A percentile compares a stretch with the other conserved stretches of the same genome.
phyloP scores from a whole-genome alignment of 441 rosid species.

The Macaranga tanarius region DNA sequence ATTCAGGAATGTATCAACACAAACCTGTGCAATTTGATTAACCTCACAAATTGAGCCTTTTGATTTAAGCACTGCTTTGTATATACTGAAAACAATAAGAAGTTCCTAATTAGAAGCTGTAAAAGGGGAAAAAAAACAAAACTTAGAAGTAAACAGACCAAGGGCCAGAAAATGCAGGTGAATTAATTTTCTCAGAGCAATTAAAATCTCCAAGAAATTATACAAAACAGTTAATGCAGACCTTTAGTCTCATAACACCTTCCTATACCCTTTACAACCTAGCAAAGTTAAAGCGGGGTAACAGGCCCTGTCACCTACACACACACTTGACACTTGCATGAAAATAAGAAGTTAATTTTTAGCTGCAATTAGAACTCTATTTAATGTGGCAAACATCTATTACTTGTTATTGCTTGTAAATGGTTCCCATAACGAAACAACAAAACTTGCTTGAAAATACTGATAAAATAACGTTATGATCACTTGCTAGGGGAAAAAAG shows the following conservation, averaged over 20 bases:
- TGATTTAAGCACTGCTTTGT: slow-evolving; percentile 82
- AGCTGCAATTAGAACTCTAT: background rate
- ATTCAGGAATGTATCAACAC: slow-evolving; percentile 32
- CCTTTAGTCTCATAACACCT: background rate
- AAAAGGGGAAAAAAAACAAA: background rate
- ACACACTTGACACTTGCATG: background rate
- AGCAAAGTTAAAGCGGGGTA: background rate
- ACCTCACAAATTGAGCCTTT: slow-evolving; percentile 78
- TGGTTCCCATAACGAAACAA: background rate
- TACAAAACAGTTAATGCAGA: background rate
- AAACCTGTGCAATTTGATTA: slow-evolving; percentile 97
- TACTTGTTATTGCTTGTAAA: background rate
- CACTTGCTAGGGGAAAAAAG: too few relatives aligned
- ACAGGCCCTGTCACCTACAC: background rate
- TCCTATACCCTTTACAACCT: background rate
- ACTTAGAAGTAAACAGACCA: slow-evolving; percentile 10
- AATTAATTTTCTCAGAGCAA: slow-evolving; percentile 8
- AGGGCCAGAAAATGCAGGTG: background rate
- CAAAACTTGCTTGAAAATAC: background rate
- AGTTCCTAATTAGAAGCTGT: slow-evolving; percentile 10
- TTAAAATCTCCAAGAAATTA: background rate
- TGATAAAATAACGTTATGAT: background rate
- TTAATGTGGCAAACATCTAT: background rate
- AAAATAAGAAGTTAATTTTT: background rate
- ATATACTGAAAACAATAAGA: slow-evolving; percentile 58